Percentiles rank a stretch among this genome's conserved stretches.
Evolutionary conservation across 495 filamentous ascomycete species (phyloP).

Genomic region (Elaphomyces granulatus): DNA sequence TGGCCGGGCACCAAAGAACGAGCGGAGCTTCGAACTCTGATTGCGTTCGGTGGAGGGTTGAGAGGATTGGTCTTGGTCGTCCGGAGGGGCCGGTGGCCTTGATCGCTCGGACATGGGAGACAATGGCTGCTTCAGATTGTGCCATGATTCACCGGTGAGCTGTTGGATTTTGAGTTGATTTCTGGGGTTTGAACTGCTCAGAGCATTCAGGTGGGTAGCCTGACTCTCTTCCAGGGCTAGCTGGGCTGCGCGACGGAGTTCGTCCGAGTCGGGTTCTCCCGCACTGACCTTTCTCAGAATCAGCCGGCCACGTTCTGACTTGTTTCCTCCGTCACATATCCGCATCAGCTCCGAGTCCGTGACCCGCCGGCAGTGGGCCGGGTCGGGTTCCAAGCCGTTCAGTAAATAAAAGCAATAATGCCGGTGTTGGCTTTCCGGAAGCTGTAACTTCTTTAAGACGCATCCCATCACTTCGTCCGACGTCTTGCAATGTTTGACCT

Average conservation of each 20-base stretch:
- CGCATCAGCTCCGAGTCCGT: slow-evolving; percentile 75
- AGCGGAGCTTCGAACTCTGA: slow-evolving; percentile 43
- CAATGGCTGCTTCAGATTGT: slow-evolving; percentile 65
- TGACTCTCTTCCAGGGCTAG: slow-evolving; percentile 77
- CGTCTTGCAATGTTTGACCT: slow-evolving; percentile 76
- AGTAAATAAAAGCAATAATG: slow-evolving; percentile 77
- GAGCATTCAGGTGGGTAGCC: slow-evolving; percentile 45
- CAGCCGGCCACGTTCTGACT: slow-evolving; percentile 70
- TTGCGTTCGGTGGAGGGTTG: slow-evolving; percentile 30
- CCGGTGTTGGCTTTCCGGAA: slow-evolving; percentile 59
- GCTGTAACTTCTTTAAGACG: slow-evolving; percentile 66
- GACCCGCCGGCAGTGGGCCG: slow-evolving; percentile 60
- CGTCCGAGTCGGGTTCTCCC: slow-evolving; percentile 67
- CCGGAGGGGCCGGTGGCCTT: slow-evolving; percentile 45
- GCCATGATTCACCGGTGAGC: slow-evolving; percentile 70
- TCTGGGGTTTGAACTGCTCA: slow-evolving; percentile 48
- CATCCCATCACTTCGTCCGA: slow-evolving; percentile 79
- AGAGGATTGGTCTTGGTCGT: slow-evolving; percentile 35
- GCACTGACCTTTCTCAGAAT: slow-evolving; percentile 81
- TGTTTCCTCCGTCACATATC: slow-evolving; percentile 46
- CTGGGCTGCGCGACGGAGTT: slow-evolving; percentile 65
- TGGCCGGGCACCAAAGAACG: slow-evolving; percentile 80
- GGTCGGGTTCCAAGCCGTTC: slow-evolving; percentile 68
- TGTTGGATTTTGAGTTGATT: slow-evolving; percentile 68
- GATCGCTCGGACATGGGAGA: slow-evolving; percentile 55